Base-by-base conservation (phyloP, 2,329 filamentous ascomycete species). In the Colletotrichum lini region DNA sequence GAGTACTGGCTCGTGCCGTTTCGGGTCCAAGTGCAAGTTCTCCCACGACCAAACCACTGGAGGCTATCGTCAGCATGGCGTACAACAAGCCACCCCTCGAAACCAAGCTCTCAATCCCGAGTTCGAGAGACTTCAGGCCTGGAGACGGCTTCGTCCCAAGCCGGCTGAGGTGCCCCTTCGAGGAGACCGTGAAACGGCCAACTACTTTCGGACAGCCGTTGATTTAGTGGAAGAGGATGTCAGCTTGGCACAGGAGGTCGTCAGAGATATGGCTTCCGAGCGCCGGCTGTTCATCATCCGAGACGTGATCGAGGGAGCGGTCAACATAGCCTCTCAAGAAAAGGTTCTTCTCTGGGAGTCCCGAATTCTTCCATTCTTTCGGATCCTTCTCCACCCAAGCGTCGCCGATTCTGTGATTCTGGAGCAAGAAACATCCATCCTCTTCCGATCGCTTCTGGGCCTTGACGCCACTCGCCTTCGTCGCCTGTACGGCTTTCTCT, bases 351-450 rank as follows among this genome's bases (percentile, higher is more conserved):
- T 66, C 2, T 70, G 53, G 61, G 23, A 60, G 23, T 58, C 38
- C 12, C 61, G 61, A 13, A 56, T 70, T 16, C 73, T 72, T 38
- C 82, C 79, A 0, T 73, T 84, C 1, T 81, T 84, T 44, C 69
- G 74, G 8, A 54, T 84, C 8, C 67, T 84, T 15, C 81, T 79
- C 1, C 81, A 84, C 35, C 65, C 75, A 4, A 74, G 76, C 5
- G 78, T 83, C 8, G 68, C 79, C 2, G 78, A 81, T 56, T 84
- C 82, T 9, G 78, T 80, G 13, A 75, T 83, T 0, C 74, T 85
- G 16, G 83, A 85, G 63, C 77, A 80, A 45, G 74, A 83, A 44
- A 79, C 83, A 1, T 77, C 79, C 3, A 65, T 59, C 0, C 76
- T 84, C 18, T 81, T 78, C 72, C 82, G 79, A 47, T 81, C 79